Evolutionary conservation across 2,329 filamentous ascomycete species (phyloP), one percentile per base, ranked within the genome.

Genomic region (Hymenoscyphus scutula): DNA sequence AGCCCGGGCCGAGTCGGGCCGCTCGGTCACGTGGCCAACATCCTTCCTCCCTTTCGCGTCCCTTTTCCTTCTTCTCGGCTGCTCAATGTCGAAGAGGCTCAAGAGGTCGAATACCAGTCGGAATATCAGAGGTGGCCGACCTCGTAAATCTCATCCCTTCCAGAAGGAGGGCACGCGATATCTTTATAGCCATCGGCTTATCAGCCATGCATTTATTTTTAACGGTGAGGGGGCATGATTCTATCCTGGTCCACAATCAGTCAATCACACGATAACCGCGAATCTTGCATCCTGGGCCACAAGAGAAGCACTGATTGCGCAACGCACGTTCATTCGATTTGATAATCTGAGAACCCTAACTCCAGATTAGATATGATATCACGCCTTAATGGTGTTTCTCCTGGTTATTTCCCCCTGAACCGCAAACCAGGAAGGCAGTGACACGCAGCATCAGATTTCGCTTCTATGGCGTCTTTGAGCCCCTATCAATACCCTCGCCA

Each of bases 181-280:
- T 51, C 59, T 62, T 66, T 68, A 68, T 68, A 66, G 37, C 56
- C 59, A 58, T 51, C 61, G 56, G 62, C 67, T 69, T 67, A 68
- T 67, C 66, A 59, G 54, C 30, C 23, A 48, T 51, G 56, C 45
- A 41, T 64, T 62, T 58, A 59, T 62, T 64, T 64, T 58, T 62
- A 57, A 29, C 11, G 17, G 17, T 17, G 23, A 17, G 23, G 51
- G 41, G 41, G 41, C 41, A 48, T 11, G 41, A 48, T 48, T 48
- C 41, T 19, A 48, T 48, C 45, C 45, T 51, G 45, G 45, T 25
- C 19, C 45, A 51, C 45, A 51, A 23, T 51, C 19, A 51, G 45
- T 51, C 45, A 51, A 51, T 51, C 45, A 51, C 45, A 51, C 45
- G 45, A 51, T 51, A 51, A 23, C 45, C 45, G 45, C 41, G 23